phyloP scores from a whole-genome alignment of 2,329 filamentous ascomycete species.

The Talaromyces islandicus region DNA sequence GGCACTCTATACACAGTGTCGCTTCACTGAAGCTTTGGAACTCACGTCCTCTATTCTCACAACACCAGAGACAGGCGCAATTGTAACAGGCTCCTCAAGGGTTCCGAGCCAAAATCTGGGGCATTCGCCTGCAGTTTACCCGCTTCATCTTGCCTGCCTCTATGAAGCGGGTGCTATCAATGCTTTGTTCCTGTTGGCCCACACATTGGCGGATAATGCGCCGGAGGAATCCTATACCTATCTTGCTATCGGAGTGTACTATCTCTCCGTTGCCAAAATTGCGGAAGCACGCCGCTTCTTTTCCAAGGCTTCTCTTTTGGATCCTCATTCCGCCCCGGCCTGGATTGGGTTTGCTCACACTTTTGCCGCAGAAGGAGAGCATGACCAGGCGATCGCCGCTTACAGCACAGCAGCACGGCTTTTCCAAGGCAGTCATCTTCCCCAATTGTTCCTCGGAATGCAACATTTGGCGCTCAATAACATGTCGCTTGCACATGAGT shows the following conservation, averaged over 20 bases:
- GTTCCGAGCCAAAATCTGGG: constrained; percentile 32
- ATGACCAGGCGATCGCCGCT: constrained; percentile 95
- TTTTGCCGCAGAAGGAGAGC: constrained; percentile 93
- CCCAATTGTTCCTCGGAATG: constrained; percentile 95
- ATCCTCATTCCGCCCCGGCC: constrained; percentile 91
- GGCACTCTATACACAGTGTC: constrained; percentile 88
- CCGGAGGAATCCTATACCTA: constrained; percentile 88
- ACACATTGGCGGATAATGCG: constrained; percentile 86
- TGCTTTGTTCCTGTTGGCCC: constrained; percentile 81
- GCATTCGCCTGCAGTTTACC: constrained; percentile 59
- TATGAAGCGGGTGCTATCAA: constrained; percentile 85
- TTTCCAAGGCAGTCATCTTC: constrained; percentile 94
- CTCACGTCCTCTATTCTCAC: constrained; percentile 79
- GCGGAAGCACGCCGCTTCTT: constrained; percentile 94
- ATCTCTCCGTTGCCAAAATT: constrained; percentile 81
- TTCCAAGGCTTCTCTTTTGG: constrained; percentile 95
- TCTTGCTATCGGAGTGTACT: constrained; percentile 93
- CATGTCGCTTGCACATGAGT: constrained; percentile 87
- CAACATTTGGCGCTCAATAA: constrained; percentile 96
- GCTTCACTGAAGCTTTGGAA: constrained; percentile 77
- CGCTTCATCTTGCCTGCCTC: constrained; percentile 83
- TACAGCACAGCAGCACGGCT: constrained; percentile 92
- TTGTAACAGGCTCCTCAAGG: constrained; percentile 15
- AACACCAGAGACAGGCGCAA: constrained; percentile 80
- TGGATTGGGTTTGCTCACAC: constrained; percentile 99